Base-by-base conservation (phyloP, 306 rosid genomes). In the Quercus parvula region DNA sequence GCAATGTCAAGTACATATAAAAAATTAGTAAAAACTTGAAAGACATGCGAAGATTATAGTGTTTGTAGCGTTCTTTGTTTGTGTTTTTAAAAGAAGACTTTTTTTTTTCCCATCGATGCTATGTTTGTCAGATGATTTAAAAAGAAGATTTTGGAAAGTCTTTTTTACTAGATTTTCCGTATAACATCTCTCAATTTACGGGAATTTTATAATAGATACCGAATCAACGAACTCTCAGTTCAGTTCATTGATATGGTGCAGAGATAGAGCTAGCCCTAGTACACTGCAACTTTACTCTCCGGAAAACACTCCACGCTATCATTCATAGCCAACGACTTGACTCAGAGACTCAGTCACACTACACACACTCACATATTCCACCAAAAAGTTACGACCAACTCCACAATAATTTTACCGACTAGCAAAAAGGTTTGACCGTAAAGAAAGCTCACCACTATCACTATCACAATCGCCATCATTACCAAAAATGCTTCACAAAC, bases 41-140 rank as follows among this genome's bases (percentile, higher is more conserved):
- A 41, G 11, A 2, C 10, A 30, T 30, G 46, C 0, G 46, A 38
- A 7, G 46, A 41, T 8, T 41, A 41, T 7, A 8, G 11, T 2
- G 46, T 41, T 41, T 41, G 46, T 8, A 8, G 12, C 11, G 12
- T 41, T 35, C 9, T 35, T 35, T 35, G 41, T 35, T 35, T 35
- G 41, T 35, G 41, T 35, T 6, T 38, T 38, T 8, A 8, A 41
- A 41, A 41, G 46, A 8, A 41, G 11, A 2, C 11, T 2, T 41
- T 41, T 38, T 63, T 63, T 17, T 69, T 13, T 3, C n/a, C 55
- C 57, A 10, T 13, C 6, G 0, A 24, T 44, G 15, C 56, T 70
- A 5, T 14, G 75, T 46, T 14, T 30, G 75, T 70, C 75, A 70
- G 56, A 70, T 28, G 24, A 70, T 70, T 70, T 46, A 70, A 70